phyloP scores from a whole-genome alignment of 345 rosid genomes.

The Murraya koenigii region DNA sequence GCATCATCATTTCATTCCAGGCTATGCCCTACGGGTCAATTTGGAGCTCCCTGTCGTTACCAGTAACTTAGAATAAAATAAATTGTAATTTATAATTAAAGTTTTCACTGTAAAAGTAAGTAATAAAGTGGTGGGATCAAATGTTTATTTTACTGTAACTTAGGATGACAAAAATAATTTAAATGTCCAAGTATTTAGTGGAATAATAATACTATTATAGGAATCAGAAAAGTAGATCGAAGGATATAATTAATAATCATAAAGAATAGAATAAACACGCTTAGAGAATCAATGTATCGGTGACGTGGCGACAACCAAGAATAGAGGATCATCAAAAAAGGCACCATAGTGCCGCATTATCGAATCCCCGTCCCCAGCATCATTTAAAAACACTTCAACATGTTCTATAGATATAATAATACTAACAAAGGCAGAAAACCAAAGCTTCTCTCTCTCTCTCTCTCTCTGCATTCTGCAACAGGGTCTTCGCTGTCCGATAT shows the following conservation, averaged over 20 bases:
- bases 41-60: not conserved
- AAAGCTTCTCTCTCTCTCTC: not conserved
- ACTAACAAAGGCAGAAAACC: not conserved
- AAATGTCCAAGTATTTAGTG: too few relatives aligned
- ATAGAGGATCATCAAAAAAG: not conserved
- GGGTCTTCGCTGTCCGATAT: not conserved
- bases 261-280: not conserved
- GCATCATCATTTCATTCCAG: not conserved
- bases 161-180: too few relatives aligned
- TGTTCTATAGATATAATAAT: too few relatives aligned
- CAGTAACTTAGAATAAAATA: too few relatives aligned
- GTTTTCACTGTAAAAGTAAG: too few relatives aligned
- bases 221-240: not conserved
- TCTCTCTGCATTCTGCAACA: not conserved
- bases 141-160: too few relatives aligned
- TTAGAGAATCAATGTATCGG: not conserved
- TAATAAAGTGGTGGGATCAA: too few relatives aligned
- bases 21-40: not conserved
- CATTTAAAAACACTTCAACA: not conserved
- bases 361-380: not conserved
- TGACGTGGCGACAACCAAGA: conserved; percentile 7
- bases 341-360: not conserved
- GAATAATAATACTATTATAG: too few relatives aligned
- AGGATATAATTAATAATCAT: too few relatives aligned
- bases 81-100: too few relatives aligned